Base-by-base conservation (phyloP, 2,329 filamentous ascomycete species). In the Cucurbitaria berberidis region DNA sequence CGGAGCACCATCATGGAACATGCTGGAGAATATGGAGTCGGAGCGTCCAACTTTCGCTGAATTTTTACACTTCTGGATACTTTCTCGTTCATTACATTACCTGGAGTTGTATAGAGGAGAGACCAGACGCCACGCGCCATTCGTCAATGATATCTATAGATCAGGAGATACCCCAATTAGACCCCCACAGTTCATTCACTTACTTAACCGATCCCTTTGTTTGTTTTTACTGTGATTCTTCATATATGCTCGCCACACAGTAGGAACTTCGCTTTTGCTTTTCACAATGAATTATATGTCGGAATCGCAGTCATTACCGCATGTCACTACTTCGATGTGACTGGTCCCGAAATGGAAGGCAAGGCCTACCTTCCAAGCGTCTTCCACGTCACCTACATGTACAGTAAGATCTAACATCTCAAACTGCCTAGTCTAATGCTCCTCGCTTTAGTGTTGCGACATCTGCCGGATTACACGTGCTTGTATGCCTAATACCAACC, bases 151-250 rank as follows among this genome's bases (percentile, higher is more conserved):
- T 45, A 45, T 39, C 45, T 47, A 48, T 59, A 52, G 53, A 61
- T 51, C 39, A 50, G 51, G 52, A 53, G 53, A 59, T 57, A 62
- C 56, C 53, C 30, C 49, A 36, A 36, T 29, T 10, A 27, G 40
- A 45, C 49, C 46, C 42, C 42, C n/a, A 36, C 46, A 36, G 18
- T 34, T n/a, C 13, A 13, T n/a, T 48, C 40, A 22, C 24, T 16
- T 26, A 34, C 4, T 10, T 32, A 15, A 24, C 22, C 9, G 18
- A 24, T 39, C 27, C 8, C 27, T 16, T 36, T n/a, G n/a, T 36
- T 27, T 19, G 13, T 16, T 21, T 21, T n/a, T 22, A 26, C 27
- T 27, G 38, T 29, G 27, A 24, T 42, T 49, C 13, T 41, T 49
- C 19, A 10, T 39, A 9, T n/a, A 11, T 5, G 8, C 18, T n/a